These are phyloP conservation scores for Chaetomium sp. DNA, from an alignment of 2,329 filamentous ascomycete genomes.

Conservation along the genomic window DNA sequence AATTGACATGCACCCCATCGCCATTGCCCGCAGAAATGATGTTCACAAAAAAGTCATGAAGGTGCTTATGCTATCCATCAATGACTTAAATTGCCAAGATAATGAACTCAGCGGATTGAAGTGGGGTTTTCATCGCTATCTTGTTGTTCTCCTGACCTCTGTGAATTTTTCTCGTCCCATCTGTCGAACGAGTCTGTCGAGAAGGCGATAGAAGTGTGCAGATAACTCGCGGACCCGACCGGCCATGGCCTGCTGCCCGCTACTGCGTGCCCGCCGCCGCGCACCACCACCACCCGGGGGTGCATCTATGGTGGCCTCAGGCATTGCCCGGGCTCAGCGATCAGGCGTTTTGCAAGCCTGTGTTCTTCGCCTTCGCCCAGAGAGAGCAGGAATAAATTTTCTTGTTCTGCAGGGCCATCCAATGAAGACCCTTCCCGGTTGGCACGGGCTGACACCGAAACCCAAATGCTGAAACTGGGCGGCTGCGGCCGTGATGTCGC, in stretches of 20 bases:
- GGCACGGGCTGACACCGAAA: slow-evolving; percentile 23
- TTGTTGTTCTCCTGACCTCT: slow-evolving; percentile 19
- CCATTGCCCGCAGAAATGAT: slow-evolving; percentile 16
- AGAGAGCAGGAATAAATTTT: slow-evolving; percentile 21
- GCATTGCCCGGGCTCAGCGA: slow-evolving; percentile 25
- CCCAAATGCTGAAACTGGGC: slow-evolving; percentile 30
- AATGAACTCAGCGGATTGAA: neutral
- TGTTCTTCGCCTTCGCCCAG: slow-evolving; percentile 29
- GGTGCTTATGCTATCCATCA: slow-evolving; percentile 26
- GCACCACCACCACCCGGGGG: slow-evolving; percentile 13
- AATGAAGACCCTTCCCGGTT: slow-evolving; percentile 24
- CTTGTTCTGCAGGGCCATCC: slow-evolving; percentile 21
- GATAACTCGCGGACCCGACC: slow-evolving; percentile 7
- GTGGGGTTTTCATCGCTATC: slow-evolving; percentile 8
- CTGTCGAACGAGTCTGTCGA: slow-evolving; percentile 7
- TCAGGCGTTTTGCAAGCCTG: slow-evolving; percentile 32
- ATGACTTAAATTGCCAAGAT: slow-evolving; percentile 7
- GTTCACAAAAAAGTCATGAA: slow-evolving; percentile 11
- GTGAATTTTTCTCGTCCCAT: slow-evolving; percentile 20
- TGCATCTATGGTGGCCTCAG: slow-evolving; percentile 24
- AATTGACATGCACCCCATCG: slow-evolving; percentile 22
- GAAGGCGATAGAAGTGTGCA: slow-evolving; percentile 8
- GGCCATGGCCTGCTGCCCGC: neutral
- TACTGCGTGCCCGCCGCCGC: neutral
- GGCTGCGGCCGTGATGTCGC: slow-evolving; percentile 23